Base-by-base conservation (phyloP, 352 stramenopile species). In the Pythium vanterpoolii region DNA sequence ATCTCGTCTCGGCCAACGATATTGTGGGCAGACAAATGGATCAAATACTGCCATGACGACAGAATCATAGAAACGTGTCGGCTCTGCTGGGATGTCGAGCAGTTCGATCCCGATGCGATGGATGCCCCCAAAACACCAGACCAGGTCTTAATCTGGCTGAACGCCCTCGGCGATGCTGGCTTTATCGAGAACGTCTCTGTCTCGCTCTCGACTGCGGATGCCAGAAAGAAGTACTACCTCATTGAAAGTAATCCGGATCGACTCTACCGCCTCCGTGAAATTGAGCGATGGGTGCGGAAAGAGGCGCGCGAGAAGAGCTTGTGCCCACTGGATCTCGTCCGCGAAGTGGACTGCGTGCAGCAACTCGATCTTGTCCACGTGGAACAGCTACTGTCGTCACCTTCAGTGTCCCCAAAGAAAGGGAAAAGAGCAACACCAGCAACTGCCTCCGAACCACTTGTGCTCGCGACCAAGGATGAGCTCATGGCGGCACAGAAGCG, bases 311-410 rank as follows among this genome's bases (percentile, higher is more conserved):
- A 62, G 5, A 80, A 74, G 13, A 87, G 73, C 38, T 56, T 87
- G 9, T 86, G 75, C n/a, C 81, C 78, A 2, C 54, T 90, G 18
- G 81, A 90, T 63, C 65, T 90, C 4, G 81, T 90, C 13, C 61
- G 65, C 8, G 81, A 90, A 48, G 34, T 87, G 18, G 81, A 90
- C 42, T 87, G 75, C 56, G 69, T 76, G 31, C 59, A 67, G 26
- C 48, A 62, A 42, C 43, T 60, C 13, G 46, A 63, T 30, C 51
- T 48, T 44, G 45, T 62, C 1, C 51, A 49, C 4, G 26, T 40
- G 13, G 9, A 40, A 28, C 33, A 27, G 11, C 13, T 21, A 5
- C 23, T n/a, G 13, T 27, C 43, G 5, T 43, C 54, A 31, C 46
- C 46, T 1, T 39, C 53, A 14, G 18, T 38, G 0, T 69, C 61